phyloP scores from a whole-genome alignment of 2,329 filamentous ascomycete species.

The Arthrobotrys sphaeroides region DNA sequence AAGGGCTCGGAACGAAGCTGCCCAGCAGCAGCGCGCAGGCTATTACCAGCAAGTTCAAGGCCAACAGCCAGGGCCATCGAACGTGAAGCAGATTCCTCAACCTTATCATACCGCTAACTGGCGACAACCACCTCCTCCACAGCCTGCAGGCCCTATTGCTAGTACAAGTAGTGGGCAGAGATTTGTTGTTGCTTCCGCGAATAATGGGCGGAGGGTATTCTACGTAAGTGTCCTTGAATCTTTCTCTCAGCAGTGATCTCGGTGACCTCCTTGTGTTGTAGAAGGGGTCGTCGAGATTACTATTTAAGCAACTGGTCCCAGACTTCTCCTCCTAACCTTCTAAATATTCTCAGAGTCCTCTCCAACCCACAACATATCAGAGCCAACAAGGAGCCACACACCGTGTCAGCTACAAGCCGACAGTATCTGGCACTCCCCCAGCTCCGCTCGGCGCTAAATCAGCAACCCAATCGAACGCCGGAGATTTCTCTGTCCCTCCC shows the following conservation, averaged over 20 bases:
- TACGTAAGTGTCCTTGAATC: slow-evolving; percentile 21
- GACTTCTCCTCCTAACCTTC: not conserved
- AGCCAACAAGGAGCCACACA: slow-evolving; percentile 31
- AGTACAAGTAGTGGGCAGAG: slow-evolving; percentile 47
- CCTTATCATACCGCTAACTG: slow-evolving; percentile 34
- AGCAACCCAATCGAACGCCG: not conserved
- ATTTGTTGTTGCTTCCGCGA: slow-evolving; percentile 46
- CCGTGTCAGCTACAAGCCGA: slow-evolving; percentile 35
- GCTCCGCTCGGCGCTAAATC: not conserved
- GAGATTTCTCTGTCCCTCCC: not conserved
- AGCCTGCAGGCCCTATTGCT: slow-evolving; percentile 39
- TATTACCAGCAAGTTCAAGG: slow-evolving; percentile 35
- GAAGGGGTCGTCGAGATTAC: not conserved
- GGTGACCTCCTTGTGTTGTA: not conserved
- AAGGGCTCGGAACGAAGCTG: slow-evolving; percentile 2
- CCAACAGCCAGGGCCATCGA: not conserved
- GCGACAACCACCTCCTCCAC: slow-evolving; percentile 36
- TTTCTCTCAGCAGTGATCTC: too few species aligned
- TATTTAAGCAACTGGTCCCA: not conserved
- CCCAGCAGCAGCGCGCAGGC: slow-evolving; percentile 19
- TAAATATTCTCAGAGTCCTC: slow-evolving; percentile 18
- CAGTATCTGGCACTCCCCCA: not conserved
- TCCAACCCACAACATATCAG: slow-evolving; percentile 43
- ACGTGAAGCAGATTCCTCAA: slow-evolving; percentile 13
- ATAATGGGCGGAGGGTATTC: slow-evolving; percentile 46